Base-by-base conservation (phyloP, 2,329 filamentous ascomycete species). In the Penicillium vulpinum region DNA sequence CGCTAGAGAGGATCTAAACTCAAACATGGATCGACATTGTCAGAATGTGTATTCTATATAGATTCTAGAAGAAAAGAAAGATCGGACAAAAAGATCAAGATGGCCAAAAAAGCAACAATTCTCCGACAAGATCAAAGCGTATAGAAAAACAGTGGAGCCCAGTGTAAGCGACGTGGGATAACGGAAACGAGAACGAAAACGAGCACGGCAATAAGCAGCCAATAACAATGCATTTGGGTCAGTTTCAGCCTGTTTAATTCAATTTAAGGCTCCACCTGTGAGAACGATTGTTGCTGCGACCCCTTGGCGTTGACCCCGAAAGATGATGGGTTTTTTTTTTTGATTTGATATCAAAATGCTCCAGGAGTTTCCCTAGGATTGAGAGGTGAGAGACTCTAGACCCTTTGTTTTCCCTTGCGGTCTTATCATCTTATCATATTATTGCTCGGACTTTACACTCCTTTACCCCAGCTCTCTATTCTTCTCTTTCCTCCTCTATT, bases 131-230 rank as follows among this genome's bases (percentile, higher is more conserved):
- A 52, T 31, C 40, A 29, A 54, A 33, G 38, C 53, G 56, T 46
- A 53, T 49, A 41, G 39, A 53, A 16, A 46, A 33, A 28, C 33
- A 38, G 62, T 62, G 67, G 63, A 51, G 44, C 60, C 60, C 15
- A 16, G 45, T 58, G 33, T 57, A 64, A 56, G 49, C 57, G 62
- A 63, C 21, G 58, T 39, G 47, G 24, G 18, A 47, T 1, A 5
- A 22, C 48, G 45, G 66, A 38, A 54, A 41, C 60, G 56, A 61
- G 28, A 53, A 50, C 67, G 70, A 70, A 33, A 62, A 54, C 63
- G 63, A 56, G 39, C 52, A 60, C 61, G 64, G 69, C 43, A 60
- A 58, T 66, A 64, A 58, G 11, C 10, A 22, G 9, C 60, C 58
- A 64, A 61, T 58, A 41, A 35, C 13, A 52, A 40, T 38, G 9